Evolutionary conservation across 106 monocot species (phyloP), one percentile per base, ranked within the genome.

Genomic region (Phalaenopsis equestris): DNA sequence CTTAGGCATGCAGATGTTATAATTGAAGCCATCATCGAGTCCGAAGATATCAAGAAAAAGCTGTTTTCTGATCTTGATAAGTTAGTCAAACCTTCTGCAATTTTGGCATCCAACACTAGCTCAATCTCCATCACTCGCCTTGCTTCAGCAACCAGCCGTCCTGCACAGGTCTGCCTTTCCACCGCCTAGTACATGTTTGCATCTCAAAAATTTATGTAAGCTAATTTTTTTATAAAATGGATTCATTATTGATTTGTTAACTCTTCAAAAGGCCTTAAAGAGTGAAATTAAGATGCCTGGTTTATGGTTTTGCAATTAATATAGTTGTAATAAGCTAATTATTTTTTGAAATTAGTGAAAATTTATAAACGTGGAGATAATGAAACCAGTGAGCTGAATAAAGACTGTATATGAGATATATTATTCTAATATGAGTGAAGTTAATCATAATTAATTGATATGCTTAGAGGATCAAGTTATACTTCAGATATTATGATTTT

Each of bases 101-200:
- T 99, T 83, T 81, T 99, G 76, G 99, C 99, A 18, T 93, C 95
- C 10, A 99, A 99, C 79, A 99, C 99, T 48, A 99, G 99, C 84
- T 99, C 95, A 8, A 99, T 99, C 78, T 99, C 99, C 7, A 91
- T 99, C 55, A 99, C 99, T 23, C 95, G 95, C 45, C 81, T 99
- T 80, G 99, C 99, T 80, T 91, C 95, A 70, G 80, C 80, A 73
- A 99, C 99, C 79, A 90, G 73, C 1, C 86, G 99, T 16, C 90
- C 93, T 68, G 85, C 84, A n/a, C 94, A 98, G 94, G 98, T 98
- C 77, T 57, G 72, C 52, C 24, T 82, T 16, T 58, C 55, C 55
- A 15, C 17, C 68, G 24, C 64, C n/a, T 21, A 65, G 6, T 23
- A 24, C 12, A 65, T 65, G 64, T 8, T 38, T 70, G 36, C 23